These are phyloP conservation scores for Candida mesenterica DNA, from an alignment of 1,139 yeast genomes.

Conservation along the genomic window DNA sequence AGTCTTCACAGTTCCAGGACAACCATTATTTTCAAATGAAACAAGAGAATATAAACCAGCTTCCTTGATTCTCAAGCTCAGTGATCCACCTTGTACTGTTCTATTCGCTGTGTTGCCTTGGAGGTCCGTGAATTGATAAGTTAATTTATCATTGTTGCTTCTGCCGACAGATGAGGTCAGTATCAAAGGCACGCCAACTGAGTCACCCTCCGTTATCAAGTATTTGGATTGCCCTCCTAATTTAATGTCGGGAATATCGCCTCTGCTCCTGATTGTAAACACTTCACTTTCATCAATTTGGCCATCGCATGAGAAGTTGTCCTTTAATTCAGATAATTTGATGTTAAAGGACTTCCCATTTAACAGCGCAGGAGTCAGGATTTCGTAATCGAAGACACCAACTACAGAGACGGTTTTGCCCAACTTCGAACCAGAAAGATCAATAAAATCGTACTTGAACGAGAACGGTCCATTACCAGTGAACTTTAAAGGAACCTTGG, in stretches of 20 bases:
- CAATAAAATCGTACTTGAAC: conserved; percentile 54
- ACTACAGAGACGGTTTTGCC: conserved; percentile 46
- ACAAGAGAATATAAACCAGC: conserved; percentile 64
- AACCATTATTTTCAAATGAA: conserved; percentile 63
- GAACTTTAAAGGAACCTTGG: conserved; percentile 52
- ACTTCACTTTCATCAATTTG: conserved; percentile 26
- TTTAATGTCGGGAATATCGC: conserved; percentile 17
- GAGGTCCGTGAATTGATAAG: conserved; percentile 22
- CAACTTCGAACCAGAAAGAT: conserved; percentile 36
- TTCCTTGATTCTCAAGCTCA: conserved; percentile 43
- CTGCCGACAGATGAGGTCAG: conserved; percentile 31
- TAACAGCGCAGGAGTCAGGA: conserved; percentile 53
- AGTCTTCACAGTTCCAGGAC: conserved; percentile 56
- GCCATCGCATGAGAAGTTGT: conserved; percentile 73
- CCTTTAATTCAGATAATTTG: conserved; percentile 62
- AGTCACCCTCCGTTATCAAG: conserved; percentile 61
- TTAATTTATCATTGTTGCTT: conserved; percentile 25
- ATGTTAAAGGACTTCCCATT: conserved; percentile 73
- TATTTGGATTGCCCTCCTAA: conserved; percentile 9
- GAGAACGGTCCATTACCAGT: conserved; percentile 80
- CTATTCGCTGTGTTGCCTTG: conserved; percentile 1
- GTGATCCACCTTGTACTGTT: conserved; percentile 21
- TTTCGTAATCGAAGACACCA: conserved; percentile 40
- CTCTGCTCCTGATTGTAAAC: conserved; percentile 36
- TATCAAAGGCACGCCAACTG: conserved; percentile 56